Evolutionary conservation across 2,329 filamentous ascomycete genomes (phyloP).

Genomic region (Cladophialophora yegresii): DNA sequence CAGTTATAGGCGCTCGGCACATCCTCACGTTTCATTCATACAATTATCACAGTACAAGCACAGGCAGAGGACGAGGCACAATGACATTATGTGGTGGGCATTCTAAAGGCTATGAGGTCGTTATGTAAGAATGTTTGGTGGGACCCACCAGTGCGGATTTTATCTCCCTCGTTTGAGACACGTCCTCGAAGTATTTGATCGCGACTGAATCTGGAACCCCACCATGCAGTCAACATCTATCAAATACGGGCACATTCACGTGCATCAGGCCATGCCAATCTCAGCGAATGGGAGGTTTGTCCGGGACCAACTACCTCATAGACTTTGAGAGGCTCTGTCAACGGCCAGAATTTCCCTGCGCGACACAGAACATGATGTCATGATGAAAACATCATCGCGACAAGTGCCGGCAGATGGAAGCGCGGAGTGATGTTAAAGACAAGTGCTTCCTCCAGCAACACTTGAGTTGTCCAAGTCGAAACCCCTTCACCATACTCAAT

Average conservation of each 20-base stretch:
- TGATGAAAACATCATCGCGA: conserved; percentile 26
- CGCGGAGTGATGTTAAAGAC: conserved; percentile 2
- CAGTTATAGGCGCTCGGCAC: neutral
- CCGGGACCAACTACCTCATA: conserved; percentile 12
- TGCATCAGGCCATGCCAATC: neutral
- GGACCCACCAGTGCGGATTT: too few relatives aligned
- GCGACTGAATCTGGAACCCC: neutral
- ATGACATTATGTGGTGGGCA: neutral
- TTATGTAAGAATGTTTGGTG: neutral
- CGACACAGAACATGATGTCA: conserved; percentile 27
- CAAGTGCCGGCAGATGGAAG: conserved; percentile 4
- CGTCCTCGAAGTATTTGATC: neutral
- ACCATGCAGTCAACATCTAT: neutral
- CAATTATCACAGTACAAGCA: neutral
- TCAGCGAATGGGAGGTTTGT: neutral
- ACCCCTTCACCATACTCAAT: neutral
- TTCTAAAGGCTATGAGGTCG: neutral
- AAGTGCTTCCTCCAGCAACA: neutral
- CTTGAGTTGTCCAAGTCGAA: neutral
- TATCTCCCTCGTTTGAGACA: neutral
- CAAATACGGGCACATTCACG: neutral
- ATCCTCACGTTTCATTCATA: neutral
- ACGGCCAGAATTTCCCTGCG: neutral
- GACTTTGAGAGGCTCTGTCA: neutral
- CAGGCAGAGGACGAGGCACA: neutral